Evolutionary conservation across 1,139 yeast species (phyloP).

Genomic region (Diutina pseudorugosa): DNA sequence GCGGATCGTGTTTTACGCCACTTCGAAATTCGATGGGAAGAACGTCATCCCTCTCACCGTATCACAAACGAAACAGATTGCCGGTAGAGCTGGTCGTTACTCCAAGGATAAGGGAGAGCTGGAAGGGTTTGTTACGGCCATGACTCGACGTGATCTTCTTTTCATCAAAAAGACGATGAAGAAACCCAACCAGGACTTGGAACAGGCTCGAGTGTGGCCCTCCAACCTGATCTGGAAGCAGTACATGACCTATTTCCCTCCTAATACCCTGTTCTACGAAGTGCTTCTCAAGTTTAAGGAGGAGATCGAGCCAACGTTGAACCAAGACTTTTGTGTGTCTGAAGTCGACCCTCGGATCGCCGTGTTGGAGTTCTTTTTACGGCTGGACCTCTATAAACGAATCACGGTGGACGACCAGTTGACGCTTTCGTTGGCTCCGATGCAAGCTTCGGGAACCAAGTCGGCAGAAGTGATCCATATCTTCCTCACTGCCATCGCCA

Average conservation of each 20-base stretch:
- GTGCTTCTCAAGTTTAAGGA: slow-evolving; percentile 36
- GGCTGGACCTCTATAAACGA: slow-evolving; percentile 15
- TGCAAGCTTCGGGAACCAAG: slow-evolving; percentile 13
- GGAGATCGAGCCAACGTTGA: slow-evolving; percentile 12
- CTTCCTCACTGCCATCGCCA: slow-evolving; percentile 26
- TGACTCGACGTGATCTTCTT: slow-evolving; percentile 28
- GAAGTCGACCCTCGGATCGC: slow-evolving; percentile 29
- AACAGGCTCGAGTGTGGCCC: slow-evolving; percentile 60
- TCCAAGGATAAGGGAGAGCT: slow-evolving; percentile 22
- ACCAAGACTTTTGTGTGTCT: not conserved
- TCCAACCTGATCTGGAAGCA: slow-evolving; percentile 49
- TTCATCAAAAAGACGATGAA: slow-evolving; percentile 33
- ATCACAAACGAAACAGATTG: slow-evolving; percentile 79
- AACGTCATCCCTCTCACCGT: slow-evolving; percentile 34
- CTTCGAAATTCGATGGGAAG: slow-evolving; percentile 61
- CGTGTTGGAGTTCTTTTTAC: slow-evolving; percentile 34
- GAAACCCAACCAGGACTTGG: slow-evolving; percentile 32
- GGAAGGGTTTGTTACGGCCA: slow-evolving; percentile 55
- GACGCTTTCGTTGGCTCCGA: slow-evolving; percentile 48
- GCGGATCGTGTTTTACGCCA: slow-evolving; percentile 62
- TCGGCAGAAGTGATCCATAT: slow-evolving; percentile 15
- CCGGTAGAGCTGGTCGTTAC: slow-evolving; percentile 92
- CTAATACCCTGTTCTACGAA: slow-evolving; percentile 28
- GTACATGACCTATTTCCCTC: slow-evolving; percentile 43
- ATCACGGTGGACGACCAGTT: slow-evolving; percentile 41